Conservation (phyloP, 345 rosid species). For the Eucalyptus microcorys region DNA sequence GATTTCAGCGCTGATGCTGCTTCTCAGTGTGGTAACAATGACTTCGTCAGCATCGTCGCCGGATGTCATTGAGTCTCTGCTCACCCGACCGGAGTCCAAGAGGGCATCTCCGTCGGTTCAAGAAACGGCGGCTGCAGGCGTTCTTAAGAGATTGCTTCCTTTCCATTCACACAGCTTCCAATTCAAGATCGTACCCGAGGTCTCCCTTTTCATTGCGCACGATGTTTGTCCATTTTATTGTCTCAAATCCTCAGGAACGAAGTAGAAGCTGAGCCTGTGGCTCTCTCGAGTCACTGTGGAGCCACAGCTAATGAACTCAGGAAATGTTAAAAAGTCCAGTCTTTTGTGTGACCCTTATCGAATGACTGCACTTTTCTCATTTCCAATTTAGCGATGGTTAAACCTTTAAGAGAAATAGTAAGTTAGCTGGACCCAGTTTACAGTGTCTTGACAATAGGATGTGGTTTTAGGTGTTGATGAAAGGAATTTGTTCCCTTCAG, state of each 20-base stretch:
- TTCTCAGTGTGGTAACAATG: background rate
- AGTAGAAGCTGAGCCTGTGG: background rate
- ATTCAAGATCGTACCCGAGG: conserved; percentile 67
- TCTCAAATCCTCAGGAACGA: background rate
- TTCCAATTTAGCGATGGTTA: background rate
- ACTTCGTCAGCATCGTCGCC: conserved; percentile 1
- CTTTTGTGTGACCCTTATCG: background rate
- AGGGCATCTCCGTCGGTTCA: conserved; percentile 43
- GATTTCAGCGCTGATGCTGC: background rate
- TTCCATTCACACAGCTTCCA: no score
- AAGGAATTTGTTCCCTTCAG: background rate
- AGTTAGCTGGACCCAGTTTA: background rate
- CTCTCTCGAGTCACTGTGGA: background rate
- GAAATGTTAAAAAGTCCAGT: background rate
- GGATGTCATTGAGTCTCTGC: conserved; percentile 20
- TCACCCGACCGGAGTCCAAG: conserved; percentile 53
- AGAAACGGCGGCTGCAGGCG: no score
- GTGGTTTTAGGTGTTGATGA: background rate
- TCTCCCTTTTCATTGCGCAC: background rate
- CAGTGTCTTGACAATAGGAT: background rate
- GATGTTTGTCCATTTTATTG: background rate
- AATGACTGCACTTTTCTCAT: background rate
- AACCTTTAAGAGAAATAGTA: background rate
- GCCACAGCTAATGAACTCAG: background rate
- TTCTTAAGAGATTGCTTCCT: no score